Evolutionary conservation across 805 yeast species (phyloP).

Genomic region (Metschnikowia hibisci): DNA sequence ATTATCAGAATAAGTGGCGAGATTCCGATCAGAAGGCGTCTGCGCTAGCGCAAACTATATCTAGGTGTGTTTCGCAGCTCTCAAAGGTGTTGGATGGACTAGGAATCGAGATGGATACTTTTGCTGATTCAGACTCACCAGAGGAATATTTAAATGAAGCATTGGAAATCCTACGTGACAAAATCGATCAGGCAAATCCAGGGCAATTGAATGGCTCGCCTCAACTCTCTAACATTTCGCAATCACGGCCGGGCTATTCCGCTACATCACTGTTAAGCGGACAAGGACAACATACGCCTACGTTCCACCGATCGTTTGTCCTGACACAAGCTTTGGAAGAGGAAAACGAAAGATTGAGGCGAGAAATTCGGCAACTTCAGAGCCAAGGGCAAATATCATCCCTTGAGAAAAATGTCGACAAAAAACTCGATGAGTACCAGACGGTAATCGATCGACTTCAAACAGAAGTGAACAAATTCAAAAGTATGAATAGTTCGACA

Average conservation of each 20-base stretch:
- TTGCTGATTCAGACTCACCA: neutral
- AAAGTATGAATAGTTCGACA: conserved; percentile 13
- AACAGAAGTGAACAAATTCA: conserved; percentile 29
- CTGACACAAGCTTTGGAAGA: neutral
- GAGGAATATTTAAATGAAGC: conserved; percentile 6
- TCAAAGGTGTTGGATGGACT: conserved; percentile 16
- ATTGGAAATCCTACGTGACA: conserved; percentile 2
- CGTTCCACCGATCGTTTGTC: neutral
- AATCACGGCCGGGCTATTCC: neutral
- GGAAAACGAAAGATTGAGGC: neutral
- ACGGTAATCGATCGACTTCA: conserved; percentile 28
- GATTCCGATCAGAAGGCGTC: conserved; percentile 17
- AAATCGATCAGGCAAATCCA: neutral
- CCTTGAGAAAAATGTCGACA: conserved; percentile 15
- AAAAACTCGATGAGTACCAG: conserved; percentile 30
- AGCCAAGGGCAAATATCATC: neutral
- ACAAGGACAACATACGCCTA: neutral
- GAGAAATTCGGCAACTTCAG: neutral
- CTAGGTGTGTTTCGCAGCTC: conserved; percentile 18
- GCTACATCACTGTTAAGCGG: neutral
- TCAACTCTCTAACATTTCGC: neutral
- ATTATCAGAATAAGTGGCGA: conserved; percentile 29
- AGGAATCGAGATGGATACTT: conserved; percentile 5
- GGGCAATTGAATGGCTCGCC: neutral
- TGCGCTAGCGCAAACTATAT: conserved; percentile 5